Conservation (phyloP, 371 early-diverging fungal species). For the Mortierella sp. region DNA sequence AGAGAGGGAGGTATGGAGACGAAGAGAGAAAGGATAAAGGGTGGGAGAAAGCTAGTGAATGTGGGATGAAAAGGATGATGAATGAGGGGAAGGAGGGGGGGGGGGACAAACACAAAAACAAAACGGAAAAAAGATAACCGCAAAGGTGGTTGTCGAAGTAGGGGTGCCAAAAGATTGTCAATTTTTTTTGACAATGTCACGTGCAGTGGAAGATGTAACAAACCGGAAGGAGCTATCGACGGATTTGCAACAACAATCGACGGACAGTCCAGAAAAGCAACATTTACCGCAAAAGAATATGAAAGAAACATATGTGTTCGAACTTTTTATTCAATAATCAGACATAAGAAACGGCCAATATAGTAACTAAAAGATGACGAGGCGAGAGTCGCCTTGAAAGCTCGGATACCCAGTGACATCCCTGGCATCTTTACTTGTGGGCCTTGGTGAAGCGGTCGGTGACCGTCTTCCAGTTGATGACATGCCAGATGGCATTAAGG, state of each 20-base stretch:
- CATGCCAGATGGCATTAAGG: slow-evolving; percentile 95
- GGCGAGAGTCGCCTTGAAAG: neutral
- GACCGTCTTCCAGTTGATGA: slow-evolving; percentile 98
- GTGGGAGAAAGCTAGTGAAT: neutral
- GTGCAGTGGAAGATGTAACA: neutral
- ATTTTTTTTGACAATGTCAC: neutral
- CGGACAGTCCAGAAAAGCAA: no score
- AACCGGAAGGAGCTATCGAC: no score
- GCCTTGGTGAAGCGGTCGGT: slow-evolving; percentile 84
- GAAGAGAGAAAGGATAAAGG: neutral
- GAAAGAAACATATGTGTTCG: no score
- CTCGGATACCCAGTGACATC: no score
- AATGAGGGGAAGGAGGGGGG: neutral
- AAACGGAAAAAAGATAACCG: neutral
- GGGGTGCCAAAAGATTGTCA: neutral
- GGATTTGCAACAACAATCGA: no score
- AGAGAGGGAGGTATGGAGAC: neutral
- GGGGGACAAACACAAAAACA: no score
- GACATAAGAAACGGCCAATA: neutral
- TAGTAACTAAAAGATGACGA: neutral
- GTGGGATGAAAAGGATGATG: slow-evolving; percentile 5
- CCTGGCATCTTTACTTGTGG: slow-evolving; percentile 27
- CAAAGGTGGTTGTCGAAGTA: neutral
- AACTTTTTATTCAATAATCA: no score
- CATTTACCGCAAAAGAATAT: no score